Evolutionary conservation across 2,329 filamentous ascomycete genomes (phyloP).

Genomic region (Monosporascus sp.): DNA sequence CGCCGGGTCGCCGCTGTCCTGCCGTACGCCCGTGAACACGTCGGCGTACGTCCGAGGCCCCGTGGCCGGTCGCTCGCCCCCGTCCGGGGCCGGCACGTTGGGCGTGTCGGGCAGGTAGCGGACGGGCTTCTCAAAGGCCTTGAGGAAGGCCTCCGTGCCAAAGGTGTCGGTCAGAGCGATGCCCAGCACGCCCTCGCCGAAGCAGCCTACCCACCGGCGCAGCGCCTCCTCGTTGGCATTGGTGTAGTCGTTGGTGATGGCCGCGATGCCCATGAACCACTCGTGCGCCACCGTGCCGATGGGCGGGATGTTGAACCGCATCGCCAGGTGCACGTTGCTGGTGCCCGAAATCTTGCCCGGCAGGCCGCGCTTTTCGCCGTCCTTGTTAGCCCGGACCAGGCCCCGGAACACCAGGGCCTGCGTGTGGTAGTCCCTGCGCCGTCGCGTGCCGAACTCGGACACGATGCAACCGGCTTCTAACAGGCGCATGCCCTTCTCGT

Average conservation of each 20-base stretch:
- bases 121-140: slow-evolving; percentile 69
- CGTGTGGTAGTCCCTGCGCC: slow-evolving; percentile 89
- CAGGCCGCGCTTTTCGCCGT: slow-evolving; percentile 59
- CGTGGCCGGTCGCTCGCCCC: slow-evolving; percentile 37
- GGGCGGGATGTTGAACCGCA: slow-evolving; percentile 80
- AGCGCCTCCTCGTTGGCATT: slow-evolving; percentile 80
- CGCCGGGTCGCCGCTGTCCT: slow-evolving; percentile 84
- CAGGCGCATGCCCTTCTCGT: slow-evolving; percentile 71
- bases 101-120: slow-evolving; percentile 37
- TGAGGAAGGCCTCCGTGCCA: slow-evolving; percentile 83
- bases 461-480: slow-evolving; percentile 80
- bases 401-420: slow-evolving; percentile 89
- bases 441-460: slow-evolving; percentile 89
- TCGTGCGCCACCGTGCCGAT: slow-evolving; percentile 91
- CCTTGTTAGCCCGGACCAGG: slow-evolving; percentile 71
- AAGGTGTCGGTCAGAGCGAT: slow-evolving; percentile 97
- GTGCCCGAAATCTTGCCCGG: slow-evolving; percentile 77
- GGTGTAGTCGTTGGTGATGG: slow-evolving; percentile 81
- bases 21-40: slow-evolving; percentile 76
- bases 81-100: slow-evolving; percentile 30
- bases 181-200: slow-evolving; percentile 76
- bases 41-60: slow-evolving; percentile 67
- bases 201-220: slow-evolving; percentile 85
- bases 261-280: slow-evolving; percentile 99
- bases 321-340: slow-evolving; percentile 95